Percentiles rank a stretch among this genome's conserved stretches.
phyloP scores from a whole-genome alignment of 1,284 basidiomycete species.

The Pseudozyma tsukubaensis region DNA sequence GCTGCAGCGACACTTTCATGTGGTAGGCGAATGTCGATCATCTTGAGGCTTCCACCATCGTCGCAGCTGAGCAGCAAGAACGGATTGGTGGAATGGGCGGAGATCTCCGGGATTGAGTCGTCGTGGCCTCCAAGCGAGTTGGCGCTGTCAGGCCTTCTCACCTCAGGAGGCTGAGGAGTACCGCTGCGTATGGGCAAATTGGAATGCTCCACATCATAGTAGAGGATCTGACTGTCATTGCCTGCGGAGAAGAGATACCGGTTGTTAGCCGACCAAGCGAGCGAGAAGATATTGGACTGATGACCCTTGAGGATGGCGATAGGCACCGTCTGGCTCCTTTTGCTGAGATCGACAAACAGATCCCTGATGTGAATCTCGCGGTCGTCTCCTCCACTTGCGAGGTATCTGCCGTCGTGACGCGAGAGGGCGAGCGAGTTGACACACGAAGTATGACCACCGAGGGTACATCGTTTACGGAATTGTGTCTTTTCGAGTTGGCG shows the following conservation, averaged over 20 bases:
- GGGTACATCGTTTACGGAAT: neutral
- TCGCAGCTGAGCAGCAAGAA: constrained; percentile 38
- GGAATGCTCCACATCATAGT: constrained; percentile 44
- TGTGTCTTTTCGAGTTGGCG: neutral
- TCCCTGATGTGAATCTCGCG: constrained; percentile 37
- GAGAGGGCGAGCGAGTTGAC: constrained; percentile 48
- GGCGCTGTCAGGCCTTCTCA: constrained; percentile 12
- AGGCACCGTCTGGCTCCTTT: constrained; percentile 6
- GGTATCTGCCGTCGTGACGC: constrained; percentile 27
- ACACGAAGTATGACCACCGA: constrained; percentile 29
- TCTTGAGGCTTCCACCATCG: constrained; percentile 27
- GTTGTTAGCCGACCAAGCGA: constrained; percentile 37
- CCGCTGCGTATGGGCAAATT: constrained; percentile 18
- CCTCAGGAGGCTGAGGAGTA: neutral
- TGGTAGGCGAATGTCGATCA: constrained; percentile 31
- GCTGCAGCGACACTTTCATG: constrained; percentile 18
- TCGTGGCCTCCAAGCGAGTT: constrained; percentile 25
- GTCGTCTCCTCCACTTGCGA: constrained; percentile 40
- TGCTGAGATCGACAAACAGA: constrained; percentile 20
- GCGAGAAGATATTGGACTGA: constrained; percentile 46
- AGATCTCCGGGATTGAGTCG: constrained; percentile 38
- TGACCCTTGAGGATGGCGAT: constrained; percentile 33
- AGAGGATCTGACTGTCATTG: constrained; percentile 40
- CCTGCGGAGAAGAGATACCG: constrained; percentile 38
- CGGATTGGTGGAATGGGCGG: constrained; percentile 32